phyloP scores from a whole-genome alignment of 495 filamentous ascomycete species.

The Podospora conica region DNA sequence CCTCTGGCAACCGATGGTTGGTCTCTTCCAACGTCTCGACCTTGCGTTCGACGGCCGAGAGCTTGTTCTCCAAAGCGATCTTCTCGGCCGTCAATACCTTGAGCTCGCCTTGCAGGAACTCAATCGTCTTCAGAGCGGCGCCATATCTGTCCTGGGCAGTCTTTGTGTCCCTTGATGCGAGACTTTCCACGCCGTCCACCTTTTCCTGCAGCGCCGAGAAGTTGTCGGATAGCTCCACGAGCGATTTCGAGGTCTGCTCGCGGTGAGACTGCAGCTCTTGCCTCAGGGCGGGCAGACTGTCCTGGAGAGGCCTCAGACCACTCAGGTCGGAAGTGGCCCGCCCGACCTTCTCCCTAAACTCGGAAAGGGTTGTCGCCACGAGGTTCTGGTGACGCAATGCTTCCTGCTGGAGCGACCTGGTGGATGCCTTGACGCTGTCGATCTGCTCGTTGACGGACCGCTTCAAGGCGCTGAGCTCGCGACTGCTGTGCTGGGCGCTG shows the following conservation, averaged over 20 bases:
- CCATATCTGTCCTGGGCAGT: slow-evolving; percentile 13
- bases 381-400: slow-evolving; percentile 11
- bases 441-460: slow-evolving; percentile 14
- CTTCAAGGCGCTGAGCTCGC: slow-evolving; percentile 16
- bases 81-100: slow-evolving; percentile 13
- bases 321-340: slow-evolving; percentile 8
- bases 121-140: slow-evolving; percentile 11
- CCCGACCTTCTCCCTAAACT: slow-evolving; percentile 17
- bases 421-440: slow-evolving; percentile 8
- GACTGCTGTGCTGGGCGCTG: slow-evolving; percentile 19
- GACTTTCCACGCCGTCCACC: slow-evolving; percentile 3
- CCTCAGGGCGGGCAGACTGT: slow-evolving; percentile 10
- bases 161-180: slow-evolving; percentile 3
- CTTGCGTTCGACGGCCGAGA: slow-evolving; percentile 12
- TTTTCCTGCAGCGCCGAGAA: slow-evolving; percentile 9
- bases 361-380: slow-evolving; percentile 3
- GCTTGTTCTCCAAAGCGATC: slow-evolving; percentile 2
- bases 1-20: not conserved
- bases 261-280: slow-evolving; percentile 9
- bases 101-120: slow-evolving; percentile 18
- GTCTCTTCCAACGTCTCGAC: not conserved
- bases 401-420: slow-evolving; percentile 16
- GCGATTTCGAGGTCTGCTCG: not conserved
- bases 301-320: slow-evolving; percentile 4
- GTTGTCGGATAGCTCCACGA: slow-evolving; percentile 11